Evolutionary conservation across 176 grass and related monocot species (phyloP).

Genomic region (Poa annua): DNA sequence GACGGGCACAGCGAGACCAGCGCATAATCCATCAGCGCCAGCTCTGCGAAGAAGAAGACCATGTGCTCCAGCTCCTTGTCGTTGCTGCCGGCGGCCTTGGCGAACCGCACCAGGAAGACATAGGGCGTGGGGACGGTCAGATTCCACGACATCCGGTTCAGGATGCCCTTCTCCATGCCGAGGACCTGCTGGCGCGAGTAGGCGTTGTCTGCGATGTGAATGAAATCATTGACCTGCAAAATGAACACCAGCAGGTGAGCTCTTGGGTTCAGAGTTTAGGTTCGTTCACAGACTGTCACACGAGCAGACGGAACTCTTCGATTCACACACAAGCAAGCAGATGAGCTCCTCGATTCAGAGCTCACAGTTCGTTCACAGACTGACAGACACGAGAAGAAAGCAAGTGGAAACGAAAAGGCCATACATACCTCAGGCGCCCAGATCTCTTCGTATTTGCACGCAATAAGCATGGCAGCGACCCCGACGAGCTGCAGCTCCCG

Average conservation of each 20-base stretch:
- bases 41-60: constrained; percentile 64
- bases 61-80: constrained; percentile 68
- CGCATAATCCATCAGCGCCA: constrained; percentile 61
- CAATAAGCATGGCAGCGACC: constrained; percentile 62
- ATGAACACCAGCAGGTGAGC: not conserved
- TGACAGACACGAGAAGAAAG: not conserved
- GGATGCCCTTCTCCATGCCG: constrained; percentile 66
- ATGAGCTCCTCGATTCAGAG: not conserved
- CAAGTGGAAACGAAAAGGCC: not conserved
- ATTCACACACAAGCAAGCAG: constrained; percentile 2
- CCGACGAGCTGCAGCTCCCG: constrained; percentile 66
- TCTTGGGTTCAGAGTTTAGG: not conserved
- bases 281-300: not conserved
- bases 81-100: constrained; percentile 60
- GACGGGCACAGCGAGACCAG: constrained; percentile 50
- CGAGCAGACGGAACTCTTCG: not conserved
- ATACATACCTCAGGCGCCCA: constrained; percentile 60
- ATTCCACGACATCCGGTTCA: constrained; percentile 76
- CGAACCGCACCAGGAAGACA: constrained; percentile 75
- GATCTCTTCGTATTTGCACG: constrained; percentile 80
- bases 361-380: not conserved
- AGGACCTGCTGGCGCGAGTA: constrained; percentile 44
- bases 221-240: constrained; percentile 61
- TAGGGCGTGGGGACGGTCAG: constrained; percentile 71
- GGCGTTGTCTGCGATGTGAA: constrained; percentile 32